Conservation (phyloP, 495 filamentous ascomycete genomes). For the Penicillium coffeae region DNA sequence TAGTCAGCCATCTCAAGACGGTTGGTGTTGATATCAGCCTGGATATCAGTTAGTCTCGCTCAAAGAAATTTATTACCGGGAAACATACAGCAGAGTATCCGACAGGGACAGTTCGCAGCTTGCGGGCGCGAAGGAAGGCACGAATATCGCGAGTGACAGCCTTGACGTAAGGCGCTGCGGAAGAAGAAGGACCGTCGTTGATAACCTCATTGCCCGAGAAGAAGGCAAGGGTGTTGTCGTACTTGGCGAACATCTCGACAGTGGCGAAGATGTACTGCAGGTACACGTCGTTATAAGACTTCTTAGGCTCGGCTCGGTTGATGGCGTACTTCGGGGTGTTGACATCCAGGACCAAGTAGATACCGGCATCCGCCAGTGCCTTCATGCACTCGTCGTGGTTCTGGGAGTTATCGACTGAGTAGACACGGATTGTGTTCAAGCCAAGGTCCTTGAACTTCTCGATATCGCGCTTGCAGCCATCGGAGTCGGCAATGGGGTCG, state of each 20-base stretch:
- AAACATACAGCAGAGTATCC: constrained; percentile 73
- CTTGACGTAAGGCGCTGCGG: constrained; percentile 83
- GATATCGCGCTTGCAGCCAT: constrained; percentile 78
- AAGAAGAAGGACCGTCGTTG: constrained; percentile 73
- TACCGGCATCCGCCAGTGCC: constrained; percentile 74
- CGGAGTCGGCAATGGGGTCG: constrained; percentile 75
- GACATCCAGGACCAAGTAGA: constrained; percentile 87
- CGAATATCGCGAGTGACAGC: constrained; percentile 89
- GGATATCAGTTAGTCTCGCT: background rate
- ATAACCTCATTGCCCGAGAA: constrained; percentile 98
- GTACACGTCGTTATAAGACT: constrained; percentile 89
- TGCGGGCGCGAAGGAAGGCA: constrained; percentile 72
- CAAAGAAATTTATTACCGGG: background rate
- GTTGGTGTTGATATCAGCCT: constrained; percentile 71
- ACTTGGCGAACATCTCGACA: constrained; percentile 81
- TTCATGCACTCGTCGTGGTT: constrained; percentile 85
- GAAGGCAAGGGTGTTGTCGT: constrained; percentile 88
- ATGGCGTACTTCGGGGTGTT: constrained; percentile 77
- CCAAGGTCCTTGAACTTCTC: constrained; percentile 77
- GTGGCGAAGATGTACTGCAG: constrained; percentile 92
- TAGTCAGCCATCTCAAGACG: constrained; percentile 85
- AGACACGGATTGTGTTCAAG: constrained; percentile 88
- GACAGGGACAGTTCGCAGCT: constrained; percentile 77
- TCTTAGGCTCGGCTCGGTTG: constrained; percentile 68
- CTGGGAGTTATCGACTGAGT: constrained; percentile 84